phyloP scores from a whole-genome alignment of 192 early-diverging fungal genomes.

The Nowakowskiella sp. region DNA sequence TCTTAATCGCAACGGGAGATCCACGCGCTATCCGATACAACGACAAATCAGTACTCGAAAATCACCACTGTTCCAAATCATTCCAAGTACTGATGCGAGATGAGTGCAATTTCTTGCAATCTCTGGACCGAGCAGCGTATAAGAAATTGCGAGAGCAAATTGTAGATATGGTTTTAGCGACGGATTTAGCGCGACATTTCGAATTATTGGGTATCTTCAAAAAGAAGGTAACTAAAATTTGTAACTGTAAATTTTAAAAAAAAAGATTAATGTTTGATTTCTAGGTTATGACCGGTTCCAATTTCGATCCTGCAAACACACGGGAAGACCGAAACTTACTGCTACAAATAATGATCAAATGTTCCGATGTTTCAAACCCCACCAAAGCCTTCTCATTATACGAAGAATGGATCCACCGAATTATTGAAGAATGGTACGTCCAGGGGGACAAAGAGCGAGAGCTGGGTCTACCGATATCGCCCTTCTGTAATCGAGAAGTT shows the following conservation, averaged over 20 bases:
- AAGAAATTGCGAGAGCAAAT: constrained; percentile 31
- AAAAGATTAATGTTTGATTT: too few relatives aligned
- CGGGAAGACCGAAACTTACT: constrained; percentile 37
- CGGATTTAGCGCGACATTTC: constrained; percentile 45
- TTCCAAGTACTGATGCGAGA: constrained; percentile 38
- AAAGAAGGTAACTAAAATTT: constrained; percentile 45
- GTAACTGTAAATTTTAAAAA: too few relatives aligned
- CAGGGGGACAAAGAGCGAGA: constrained; percentile 45
- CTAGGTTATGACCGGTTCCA: constrained; percentile 22
- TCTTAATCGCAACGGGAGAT: constrained; percentile 40
- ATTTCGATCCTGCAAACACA: constrained; percentile 35
- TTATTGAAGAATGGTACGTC: constrained; percentile 43
- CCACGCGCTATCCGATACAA: constrained; percentile 46
- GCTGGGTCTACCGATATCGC: constrained; percentile 47
- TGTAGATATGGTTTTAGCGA: constrained; percentile 52
- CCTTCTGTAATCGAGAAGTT: constrained; percentile 52
- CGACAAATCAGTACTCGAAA: constrained; percentile 51
- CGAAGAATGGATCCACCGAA: constrained; percentile 41
- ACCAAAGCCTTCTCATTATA: constrained; percentile 44
- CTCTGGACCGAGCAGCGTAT: constrained; percentile 29
- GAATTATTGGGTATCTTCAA: constrained; percentile 37
- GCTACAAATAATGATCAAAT: constrained; percentile 55
- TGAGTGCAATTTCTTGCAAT: constrained; percentile 36
- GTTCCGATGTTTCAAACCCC: constrained; percentile 53
- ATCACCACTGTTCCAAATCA: constrained; percentile 49